These are phyloP conservation scores for Aspergillus wentii DNA, from an alignment of 495 filamentous ascomycete species.

Conservation along the genomic window DNA sequence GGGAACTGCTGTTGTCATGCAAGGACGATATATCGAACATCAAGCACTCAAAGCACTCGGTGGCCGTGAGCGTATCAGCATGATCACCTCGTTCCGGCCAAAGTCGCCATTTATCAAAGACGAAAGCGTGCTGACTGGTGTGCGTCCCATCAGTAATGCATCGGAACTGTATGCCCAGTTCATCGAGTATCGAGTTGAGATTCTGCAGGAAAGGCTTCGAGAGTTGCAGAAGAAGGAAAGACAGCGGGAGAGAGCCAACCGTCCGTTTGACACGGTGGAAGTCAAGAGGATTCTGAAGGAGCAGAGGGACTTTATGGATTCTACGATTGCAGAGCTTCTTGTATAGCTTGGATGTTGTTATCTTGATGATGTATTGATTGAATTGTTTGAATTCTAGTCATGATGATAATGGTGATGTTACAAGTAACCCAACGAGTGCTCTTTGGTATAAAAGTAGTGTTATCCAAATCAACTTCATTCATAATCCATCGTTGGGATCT, in stretches of 20 bases:
- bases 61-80: constrained; percentile 61
- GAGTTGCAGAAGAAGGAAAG: constrained; percentile 24
- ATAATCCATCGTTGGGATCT: too few species aligned
- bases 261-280: constrained; percentile 27
- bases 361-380: background rate
- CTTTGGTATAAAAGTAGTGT: too few species aligned
- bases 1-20: constrained; percentile 64
- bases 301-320: constrained; percentile 45
- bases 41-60: constrained; percentile 60
- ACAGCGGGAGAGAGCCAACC: constrained; percentile 14
- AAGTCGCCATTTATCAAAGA: constrained; percentile 49
- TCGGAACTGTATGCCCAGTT: constrained; percentile 65
- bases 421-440: too few species aligned
- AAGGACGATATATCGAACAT: constrained; percentile 72
- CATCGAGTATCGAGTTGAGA: constrained; percentile 62
- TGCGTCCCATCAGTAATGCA: constrained; percentile 59
- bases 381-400: background rate
- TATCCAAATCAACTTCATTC: too few species aligned
- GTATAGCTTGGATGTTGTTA: constrained; percentile 3
- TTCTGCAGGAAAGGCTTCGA: constrained; percentile 52
- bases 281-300: constrained; percentile 37
- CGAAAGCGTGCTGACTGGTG: constrained; percentile 58
- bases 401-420: too few species aligned
- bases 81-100: constrained; percentile 67
- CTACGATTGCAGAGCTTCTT: constrained; percentile 22